phyloP scores from a whole-genome alignment of 2,329 filamentous ascomycete species.

The Graphilbum ipis-grandicollis region DNA sequence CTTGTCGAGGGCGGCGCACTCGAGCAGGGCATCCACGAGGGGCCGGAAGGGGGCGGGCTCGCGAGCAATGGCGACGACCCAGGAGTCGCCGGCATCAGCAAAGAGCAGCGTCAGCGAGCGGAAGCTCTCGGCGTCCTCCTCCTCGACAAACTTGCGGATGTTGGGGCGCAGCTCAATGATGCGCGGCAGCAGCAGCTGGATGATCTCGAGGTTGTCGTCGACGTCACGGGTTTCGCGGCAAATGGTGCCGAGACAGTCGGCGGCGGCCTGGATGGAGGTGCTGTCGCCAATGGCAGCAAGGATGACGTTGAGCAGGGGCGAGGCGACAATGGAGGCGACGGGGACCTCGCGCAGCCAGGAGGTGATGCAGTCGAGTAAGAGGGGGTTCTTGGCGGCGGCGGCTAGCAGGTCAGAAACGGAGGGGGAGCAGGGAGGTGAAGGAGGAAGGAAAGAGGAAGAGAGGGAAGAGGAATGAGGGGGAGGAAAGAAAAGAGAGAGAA shows the following conservation, averaged over 20 bases:
- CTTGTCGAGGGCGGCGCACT: slow-evolving; percentile 73
- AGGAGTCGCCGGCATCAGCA: slow-evolving; percentile 81
- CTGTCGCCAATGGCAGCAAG: slow-evolving; percentile 63
- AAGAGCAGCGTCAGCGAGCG: slow-evolving; percentile 83
- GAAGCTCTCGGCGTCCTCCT: slow-evolving; percentile 72
- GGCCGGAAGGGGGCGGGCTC: slow-evolving; percentile 66
- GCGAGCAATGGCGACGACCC: slow-evolving; percentile 81
- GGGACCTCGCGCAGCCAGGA: slow-evolving; percentile 94
- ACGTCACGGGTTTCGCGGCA: slow-evolving; percentile 86
- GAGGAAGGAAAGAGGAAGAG: background rate
- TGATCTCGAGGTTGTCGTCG: slow-evolving; percentile 70
- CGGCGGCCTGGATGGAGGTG: slow-evolving; percentile 65
- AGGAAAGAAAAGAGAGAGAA: background rate
- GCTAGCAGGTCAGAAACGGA: too few relatives aligned
- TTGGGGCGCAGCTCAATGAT: slow-evolving; percentile 61
- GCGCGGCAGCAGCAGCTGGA: slow-evolving; percentile 67
- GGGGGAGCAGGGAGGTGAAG: background rate
- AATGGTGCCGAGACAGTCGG: slow-evolving; percentile 84
- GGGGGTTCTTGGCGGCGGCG: slow-evolving; percentile 62
- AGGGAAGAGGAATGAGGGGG: background rate
- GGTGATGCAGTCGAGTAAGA: slow-evolving; percentile 85
- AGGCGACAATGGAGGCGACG: slow-evolving; percentile 64
- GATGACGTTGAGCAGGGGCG: slow-evolving; percentile 66
- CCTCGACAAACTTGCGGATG: slow-evolving; percentile 55
- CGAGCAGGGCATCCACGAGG: slow-evolving; percentile 79